phyloP scores from a whole-genome alignment of 2,329 filamentous ascomycete genomes.

The Emergomyces orientalis region DNA sequence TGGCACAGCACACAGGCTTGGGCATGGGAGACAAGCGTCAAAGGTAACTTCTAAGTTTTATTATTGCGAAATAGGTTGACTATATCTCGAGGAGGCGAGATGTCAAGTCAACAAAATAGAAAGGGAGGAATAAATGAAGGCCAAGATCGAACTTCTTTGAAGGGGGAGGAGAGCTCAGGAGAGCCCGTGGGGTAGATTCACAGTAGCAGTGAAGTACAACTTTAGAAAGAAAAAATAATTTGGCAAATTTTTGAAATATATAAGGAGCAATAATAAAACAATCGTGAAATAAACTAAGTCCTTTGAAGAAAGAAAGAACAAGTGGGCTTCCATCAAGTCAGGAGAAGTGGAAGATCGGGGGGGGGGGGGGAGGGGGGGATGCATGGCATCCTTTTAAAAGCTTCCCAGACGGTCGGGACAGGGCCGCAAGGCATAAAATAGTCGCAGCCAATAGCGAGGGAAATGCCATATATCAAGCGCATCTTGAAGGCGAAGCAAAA shows the following conservation, averaged over 20 bases:
- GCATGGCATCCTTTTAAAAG: conserved; percentile 18
- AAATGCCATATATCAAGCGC: background rate
- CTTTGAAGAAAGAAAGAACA: conserved; percentile 1
- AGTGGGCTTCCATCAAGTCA: background rate
- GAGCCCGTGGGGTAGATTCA: background rate
- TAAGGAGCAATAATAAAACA: background rate
- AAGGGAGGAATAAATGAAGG: background rate
- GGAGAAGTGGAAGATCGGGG: background rate
- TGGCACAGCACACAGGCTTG: background rate
- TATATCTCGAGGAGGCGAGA: background rate
- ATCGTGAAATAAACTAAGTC: background rate
- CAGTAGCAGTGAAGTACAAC: background rate
- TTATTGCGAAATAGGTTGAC: background rate
- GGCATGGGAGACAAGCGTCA: background rate
- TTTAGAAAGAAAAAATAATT: background rate
- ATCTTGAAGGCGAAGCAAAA: conserved; percentile 4
- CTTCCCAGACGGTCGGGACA: conserved; percentile 18
- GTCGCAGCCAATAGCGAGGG: background rate
- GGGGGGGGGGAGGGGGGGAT: conserved; percentile 7
- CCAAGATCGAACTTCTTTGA: background rate
- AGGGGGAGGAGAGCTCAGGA: background rate
- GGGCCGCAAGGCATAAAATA: conserved; percentile 12
- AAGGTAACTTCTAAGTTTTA: background rate
- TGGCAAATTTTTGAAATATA: background rate
- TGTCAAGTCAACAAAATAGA: background rate